Evolutionary conservation across 495 filamentous ascomycete genomes (phyloP), one percentile per base, ranked within the genome.

Genomic region (Aeminium ludgeri): DNA sequence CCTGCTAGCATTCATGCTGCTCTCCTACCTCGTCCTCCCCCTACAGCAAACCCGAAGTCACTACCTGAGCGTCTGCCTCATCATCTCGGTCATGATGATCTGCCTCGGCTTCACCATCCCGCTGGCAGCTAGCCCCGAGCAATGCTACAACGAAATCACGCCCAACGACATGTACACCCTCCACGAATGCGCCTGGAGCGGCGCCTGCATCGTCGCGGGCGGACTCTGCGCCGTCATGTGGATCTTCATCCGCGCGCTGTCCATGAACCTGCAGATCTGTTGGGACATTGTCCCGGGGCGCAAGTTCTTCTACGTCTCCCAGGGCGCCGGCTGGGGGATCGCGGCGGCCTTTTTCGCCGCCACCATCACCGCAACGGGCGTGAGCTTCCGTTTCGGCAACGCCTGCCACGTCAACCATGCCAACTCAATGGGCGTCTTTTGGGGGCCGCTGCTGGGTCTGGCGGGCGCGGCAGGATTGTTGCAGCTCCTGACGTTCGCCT

Each of bases 191-290:
- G 89, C 85, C 10, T 77, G 89, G 41, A 92, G 86, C 2, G 89
- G 89, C 10, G 71, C 85, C 10, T 74, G 94, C 46, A 61, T 96
- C 11, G 64, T 94, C 36, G 70, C 79, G 18, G 91, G 89, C 34
- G 91, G 86, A 40, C 83, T 84, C 70, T 66, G 73, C 34, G 76
- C 76, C 18, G 74, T 81, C 3, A 68, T 87, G 50, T 97, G 86
- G 86, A 73, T 82, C 58, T 94, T 95, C 59, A 66, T 95, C 34
- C 76, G 89, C 37, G 80, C 89, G 3, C 56, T 95, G 31, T 92
- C 86, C 13, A 78, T 97, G 41, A 89, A 97, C 58, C 72, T 97
- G 10, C 91, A 96, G 61, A 93, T 97, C 34, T 93, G 85, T 65
- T 97, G 91, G 91, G 83, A 96, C 55, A 65, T 91, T 15, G 74